Evolutionary conservation across 768 basidiomycete genomes (phyloP).

Genomic region (Suillus discolor): DNA sequence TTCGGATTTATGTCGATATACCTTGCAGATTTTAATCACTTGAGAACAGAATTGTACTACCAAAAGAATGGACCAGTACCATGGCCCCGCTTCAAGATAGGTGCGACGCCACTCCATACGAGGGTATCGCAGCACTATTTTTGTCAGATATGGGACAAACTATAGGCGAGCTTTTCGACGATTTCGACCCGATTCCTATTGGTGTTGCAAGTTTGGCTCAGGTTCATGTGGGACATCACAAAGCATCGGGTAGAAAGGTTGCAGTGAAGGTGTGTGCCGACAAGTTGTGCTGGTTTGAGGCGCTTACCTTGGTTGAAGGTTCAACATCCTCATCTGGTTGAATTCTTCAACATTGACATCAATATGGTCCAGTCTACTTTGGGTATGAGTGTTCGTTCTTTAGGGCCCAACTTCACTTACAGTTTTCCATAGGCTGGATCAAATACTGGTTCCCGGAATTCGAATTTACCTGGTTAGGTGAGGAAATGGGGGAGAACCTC

Average conservation of each 20-base stretch:
- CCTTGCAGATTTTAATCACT: conserved; percentile 14
- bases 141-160: conserved; percentile 73
- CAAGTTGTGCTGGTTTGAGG: background rate
- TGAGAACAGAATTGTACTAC: conserved; percentile 50
- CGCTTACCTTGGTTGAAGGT: conserved; percentile 42
- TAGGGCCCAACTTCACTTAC: background rate
- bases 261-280: conserved; percentile 74
- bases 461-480: conserved; percentile 90
- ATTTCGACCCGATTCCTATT: conserved; percentile 86
- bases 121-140: conserved; percentile 77
- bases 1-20: conserved; percentile 24
- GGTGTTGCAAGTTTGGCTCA: conserved; percentile 97
- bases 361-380: conserved; percentile 78
- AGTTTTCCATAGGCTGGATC: conserved; percentile 62
- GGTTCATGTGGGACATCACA: conserved; percentile 83
- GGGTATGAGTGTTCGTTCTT: conserved; percentile 39
- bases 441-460: conserved; percentile 95
- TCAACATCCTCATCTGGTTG: conserved; percentile 92
- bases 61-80: conserved; percentile 62
- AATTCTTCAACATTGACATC: conserved; percentile 92
- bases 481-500: conserved; percentile 92
- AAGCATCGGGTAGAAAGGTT: conserved; percentile 69
- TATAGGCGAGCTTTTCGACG: conserved; percentile 75
- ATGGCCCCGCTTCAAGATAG: conserved; percentile 82
- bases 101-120: conserved; percentile 86